These are phyloP conservation scores for Cladosporium austrohemisphaericum DNA, from an alignment of 2,329 filamentous ascomycete species.

Conservation along the genomic window DNA sequence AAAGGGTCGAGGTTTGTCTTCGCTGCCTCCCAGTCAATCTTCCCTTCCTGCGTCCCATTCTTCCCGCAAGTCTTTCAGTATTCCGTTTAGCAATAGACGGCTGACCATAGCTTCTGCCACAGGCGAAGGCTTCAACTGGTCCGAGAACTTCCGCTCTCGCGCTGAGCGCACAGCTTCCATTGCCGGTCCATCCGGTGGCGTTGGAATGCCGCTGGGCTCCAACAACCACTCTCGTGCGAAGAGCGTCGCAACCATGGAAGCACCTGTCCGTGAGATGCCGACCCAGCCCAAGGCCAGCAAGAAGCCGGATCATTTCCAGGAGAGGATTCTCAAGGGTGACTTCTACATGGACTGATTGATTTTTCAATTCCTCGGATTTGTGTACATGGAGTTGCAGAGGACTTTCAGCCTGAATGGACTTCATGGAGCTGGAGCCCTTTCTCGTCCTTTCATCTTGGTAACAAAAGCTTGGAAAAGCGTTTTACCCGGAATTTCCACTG, in stretches of 20 bases:
- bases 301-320: constrained; percentile 84
- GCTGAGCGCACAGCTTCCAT: constrained; percentile 67
- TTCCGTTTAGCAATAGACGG: constrained; percentile 16
- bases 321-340: constrained; percentile 94
- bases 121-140: constrained; percentile 97
- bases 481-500: too few relatives aligned
- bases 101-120: constrained; percentile 44
- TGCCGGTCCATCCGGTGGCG: constrained; percentile 34
- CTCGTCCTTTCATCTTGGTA: too few relatives aligned
- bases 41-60: constrained; percentile 5
- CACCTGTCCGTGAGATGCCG: constrained; percentile 44
- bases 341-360: constrained; percentile 83
- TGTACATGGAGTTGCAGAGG: too few relatives aligned
- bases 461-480: too few relatives aligned
- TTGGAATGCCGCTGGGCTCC: background rate
- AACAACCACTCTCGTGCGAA: constrained; percentile 62
- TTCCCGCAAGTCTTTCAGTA: constrained; percentile 31
- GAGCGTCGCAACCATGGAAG: constrained; percentile 62
- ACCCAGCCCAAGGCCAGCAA: constrained; percentile 56
- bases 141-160: constrained; percentile 87
- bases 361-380: too few relatives aligned
- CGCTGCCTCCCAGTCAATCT: constrained; percentile 21
- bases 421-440: too few relatives aligned
- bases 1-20: constrained; percentile 58
- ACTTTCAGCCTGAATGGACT: too few relatives aligned